Evolutionary conservation across 495 filamentous ascomycete species (phyloP).

Genomic region (Xylaria grammica): DNA sequence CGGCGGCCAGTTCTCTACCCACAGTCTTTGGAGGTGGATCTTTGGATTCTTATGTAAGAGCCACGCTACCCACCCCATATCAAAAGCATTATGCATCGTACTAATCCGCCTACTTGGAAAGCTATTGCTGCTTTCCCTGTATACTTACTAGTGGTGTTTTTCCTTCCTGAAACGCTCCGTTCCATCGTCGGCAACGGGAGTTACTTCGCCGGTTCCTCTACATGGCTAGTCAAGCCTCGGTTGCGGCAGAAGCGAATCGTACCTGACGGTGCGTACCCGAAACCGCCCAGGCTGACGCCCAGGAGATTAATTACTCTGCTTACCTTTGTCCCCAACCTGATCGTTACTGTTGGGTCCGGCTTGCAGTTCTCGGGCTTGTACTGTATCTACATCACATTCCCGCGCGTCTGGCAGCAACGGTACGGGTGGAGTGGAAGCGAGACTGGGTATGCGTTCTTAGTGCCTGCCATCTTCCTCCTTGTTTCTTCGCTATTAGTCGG

Average conservation of each 20-base stretch:
- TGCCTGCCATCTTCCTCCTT: constrained; percentile 35
- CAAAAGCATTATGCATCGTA: not conserved
- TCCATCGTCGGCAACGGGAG: constrained; percentile 37
- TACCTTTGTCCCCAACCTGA: constrained; percentile 30
- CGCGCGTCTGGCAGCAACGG: constrained; percentile 27
- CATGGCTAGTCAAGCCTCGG: constrained; percentile 23
- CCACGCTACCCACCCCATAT: not conserved
- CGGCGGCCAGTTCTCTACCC: constrained; percentile 38
- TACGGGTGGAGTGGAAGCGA: constrained; percentile 36
- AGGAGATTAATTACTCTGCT: constrained; percentile 29
- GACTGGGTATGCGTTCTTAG: constrained; percentile 37
- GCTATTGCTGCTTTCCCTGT: constrained; percentile 31
- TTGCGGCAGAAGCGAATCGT: constrained; percentile 17
- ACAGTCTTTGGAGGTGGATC: constrained; percentile 37
- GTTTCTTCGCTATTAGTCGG: constrained; percentile 36
- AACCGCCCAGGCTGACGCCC: constrained; percentile 35
- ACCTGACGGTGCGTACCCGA: constrained; percentile 27
- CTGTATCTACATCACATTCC: constrained; percentile 35
- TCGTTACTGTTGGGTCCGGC: constrained; percentile 33
- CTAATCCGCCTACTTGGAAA: constrained; percentile 7
- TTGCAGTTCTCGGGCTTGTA: constrained; percentile 37
- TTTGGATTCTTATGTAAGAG: constrained; percentile 41
- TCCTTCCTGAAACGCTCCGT: constrained; percentile 41
- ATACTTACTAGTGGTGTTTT: constrained; percentile 35
- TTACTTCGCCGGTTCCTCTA: constrained; percentile 5